Evolutionary conservation across 768 basidiomycete species (phyloP).

Genomic region (Hygrophorus russula): DNA sequence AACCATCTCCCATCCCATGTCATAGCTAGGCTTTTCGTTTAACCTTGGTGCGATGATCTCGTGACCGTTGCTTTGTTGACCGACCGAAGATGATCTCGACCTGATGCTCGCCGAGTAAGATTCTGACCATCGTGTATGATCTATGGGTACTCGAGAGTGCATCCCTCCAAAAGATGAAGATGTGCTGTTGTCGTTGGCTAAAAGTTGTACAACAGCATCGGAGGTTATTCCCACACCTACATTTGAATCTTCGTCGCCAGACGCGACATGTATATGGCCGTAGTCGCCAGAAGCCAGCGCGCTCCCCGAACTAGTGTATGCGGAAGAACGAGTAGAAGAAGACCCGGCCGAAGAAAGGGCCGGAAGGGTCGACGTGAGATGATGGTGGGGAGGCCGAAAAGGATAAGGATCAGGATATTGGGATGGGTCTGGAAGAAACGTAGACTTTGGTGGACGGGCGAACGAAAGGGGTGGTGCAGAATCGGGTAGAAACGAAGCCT

Average conservation of each 20-base stretch:
- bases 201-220: slow-evolving; percentile 53
- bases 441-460: slow-evolving; percentile 31
- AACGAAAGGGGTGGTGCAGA: slow-evolving; percentile 14
- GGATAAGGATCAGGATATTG: slow-evolving; percentile 69
- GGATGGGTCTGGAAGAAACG: slow-evolving; percentile 44
- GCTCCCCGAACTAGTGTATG: slow-evolving; percentile 66
- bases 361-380: slow-evolving; percentile 35
- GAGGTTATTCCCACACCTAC: slow-evolving; percentile 50
- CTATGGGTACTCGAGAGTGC: slow-evolving; percentile 40
- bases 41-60: slow-evolving; percentile 34
- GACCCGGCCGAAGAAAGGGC: slow-evolving; percentile 63
- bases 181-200: slow-evolving; percentile 37
- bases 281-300: slow-evolving; percentile 49
- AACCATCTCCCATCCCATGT: slow-evolving; percentile 62
- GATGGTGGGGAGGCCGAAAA: slow-evolving; percentile 39
- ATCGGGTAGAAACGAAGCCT: slow-evolving; percentile 22
- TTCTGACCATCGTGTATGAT: slow-evolving; percentile 68
- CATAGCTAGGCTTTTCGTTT: slow-evolving; percentile 62
- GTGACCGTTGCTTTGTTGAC: slow-evolving; percentile 30
- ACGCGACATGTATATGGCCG: slow-evolving; percentile 53
- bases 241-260: slow-evolving; percentile 46
- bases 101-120: slow-evolving; percentile 50
- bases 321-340: slow-evolving; percentile 67
- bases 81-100: slow-evolving; percentile 62
- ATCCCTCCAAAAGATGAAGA: slow-evolving; percentile 32